phyloP scores from a whole-genome alignment of 805 yeast genomes.

The Pichia kluyveri region DNA sequence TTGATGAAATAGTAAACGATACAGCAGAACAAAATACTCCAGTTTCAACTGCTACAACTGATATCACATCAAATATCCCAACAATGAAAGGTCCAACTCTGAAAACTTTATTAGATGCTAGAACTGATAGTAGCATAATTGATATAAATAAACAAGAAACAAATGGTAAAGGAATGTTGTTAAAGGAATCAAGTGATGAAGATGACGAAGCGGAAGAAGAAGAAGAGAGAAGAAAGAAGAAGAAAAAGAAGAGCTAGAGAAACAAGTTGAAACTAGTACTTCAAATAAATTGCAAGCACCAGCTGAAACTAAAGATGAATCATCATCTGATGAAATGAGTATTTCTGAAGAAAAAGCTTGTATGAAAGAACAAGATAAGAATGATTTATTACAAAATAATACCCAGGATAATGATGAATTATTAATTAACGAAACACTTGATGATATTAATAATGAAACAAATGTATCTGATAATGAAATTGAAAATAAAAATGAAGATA shows the following conservation, averaged over 20 bases:
- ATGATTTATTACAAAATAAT: not conserved
- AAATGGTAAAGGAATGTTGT: not conserved
- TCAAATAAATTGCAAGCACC: not conserved
- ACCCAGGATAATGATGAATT: slow-evolving; percentile 1
- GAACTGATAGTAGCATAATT: not conserved
- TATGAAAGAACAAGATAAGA: not conserved
- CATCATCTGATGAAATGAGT: not conserved
- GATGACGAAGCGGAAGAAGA: not conserved
- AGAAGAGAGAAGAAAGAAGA: not conserved
- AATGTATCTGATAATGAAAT: not conserved
- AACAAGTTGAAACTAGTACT: too few species aligned
- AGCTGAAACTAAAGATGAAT: not conserved
- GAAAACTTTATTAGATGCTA: not conserved
- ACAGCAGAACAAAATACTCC: not conserved
- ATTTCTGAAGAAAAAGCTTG: not conserved
- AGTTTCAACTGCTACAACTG: not conserved
- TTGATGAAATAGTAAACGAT: not conserved
- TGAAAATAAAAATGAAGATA: slow-evolving; percentile 1
- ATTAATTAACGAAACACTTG: not conserved
- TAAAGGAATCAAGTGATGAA: slow-evolving; percentile 12
- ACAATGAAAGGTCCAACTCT: not conserved
- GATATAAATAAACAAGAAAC: not conserved
- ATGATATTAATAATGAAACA: not conserved
- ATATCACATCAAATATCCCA: not conserved
- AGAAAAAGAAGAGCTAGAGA: not conserved